A percentile compares a stretch with the other conserved stretches of the same genome.
Evolutionary conservation across 169 alveolate genomes (phyloP).

Genomic region (Eimeria sp.): DNA sequence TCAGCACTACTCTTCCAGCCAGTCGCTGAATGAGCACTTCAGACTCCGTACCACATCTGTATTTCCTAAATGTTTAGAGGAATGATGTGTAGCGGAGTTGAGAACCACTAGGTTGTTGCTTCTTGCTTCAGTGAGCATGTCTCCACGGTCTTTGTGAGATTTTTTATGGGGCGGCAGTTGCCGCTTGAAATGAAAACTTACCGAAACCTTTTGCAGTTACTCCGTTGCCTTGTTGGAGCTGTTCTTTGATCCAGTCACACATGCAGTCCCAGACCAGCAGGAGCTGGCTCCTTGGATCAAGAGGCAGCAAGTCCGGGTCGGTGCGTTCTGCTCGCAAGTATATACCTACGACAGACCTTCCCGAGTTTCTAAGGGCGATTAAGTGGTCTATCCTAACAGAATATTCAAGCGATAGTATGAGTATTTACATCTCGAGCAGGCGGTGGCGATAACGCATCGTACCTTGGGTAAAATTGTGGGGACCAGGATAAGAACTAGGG

Average conservation of each 20-base stretch:
- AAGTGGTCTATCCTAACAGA: background rate
- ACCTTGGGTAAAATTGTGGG: conserved; percentile 86
- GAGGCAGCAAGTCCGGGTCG: conserved; percentile 53
- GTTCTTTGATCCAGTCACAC: conserved; percentile 88
- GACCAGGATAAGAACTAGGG: conserved; percentile 89
- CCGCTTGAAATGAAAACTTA: conserved; percentile 77
- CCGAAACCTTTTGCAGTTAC: conserved; percentile 91
- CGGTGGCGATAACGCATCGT: background rate
- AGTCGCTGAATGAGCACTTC: background rate
- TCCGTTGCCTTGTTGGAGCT: conserved; percentile 88
- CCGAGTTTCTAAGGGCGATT: background rate
- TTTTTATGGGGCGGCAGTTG: background rate
- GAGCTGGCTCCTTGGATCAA: conserved; percentile 89
- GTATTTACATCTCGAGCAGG: background rate
- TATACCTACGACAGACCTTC: background rate
- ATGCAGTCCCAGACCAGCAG: conserved; percentile 90
- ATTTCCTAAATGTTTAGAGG: background rate
- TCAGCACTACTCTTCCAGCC: background rate
- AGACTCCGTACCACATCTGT: background rate
- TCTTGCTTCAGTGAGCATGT: background rate
- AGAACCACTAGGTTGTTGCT: background rate
- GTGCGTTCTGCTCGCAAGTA: conserved; percentile 66
- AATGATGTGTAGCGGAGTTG: background rate
- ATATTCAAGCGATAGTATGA: background rate
- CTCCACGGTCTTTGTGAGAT: background rate